Evolutionary conservation across 345 rosid genomes (phyloP).

Genomic region (Capsella bursapastoris): DNA sequence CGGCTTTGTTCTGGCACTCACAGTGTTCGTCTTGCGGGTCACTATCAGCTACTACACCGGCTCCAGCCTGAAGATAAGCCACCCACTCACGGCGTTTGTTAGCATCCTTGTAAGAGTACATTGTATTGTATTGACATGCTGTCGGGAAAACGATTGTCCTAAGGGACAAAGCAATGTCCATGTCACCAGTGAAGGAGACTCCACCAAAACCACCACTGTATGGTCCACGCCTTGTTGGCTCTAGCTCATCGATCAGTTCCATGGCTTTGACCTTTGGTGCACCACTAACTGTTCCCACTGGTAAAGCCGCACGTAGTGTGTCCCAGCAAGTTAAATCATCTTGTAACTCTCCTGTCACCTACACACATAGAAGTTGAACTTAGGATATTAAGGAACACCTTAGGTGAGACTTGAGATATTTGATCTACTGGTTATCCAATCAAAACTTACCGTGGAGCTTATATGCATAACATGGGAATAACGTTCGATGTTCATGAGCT

Average conservation of each 20-base stretch:
- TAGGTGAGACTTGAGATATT: too few species aligned
- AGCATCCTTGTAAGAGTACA: slow-evolving; percentile 63
- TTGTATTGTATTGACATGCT: slow-evolving; percentile 62
- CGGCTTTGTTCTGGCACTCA: slow-evolving; percentile 83
- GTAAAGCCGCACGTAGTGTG: slow-evolving; percentile 73
- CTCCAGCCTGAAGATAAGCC: slow-evolving; percentile 86
- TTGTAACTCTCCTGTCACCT: slow-evolving; percentile 85
- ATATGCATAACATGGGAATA: slow-evolving; percentile 97
- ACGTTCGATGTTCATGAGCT: slow-evolving; percentile 85
- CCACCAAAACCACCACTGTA: slow-evolving; percentile 93
- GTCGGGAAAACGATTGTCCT: slow-evolving; percentile 87
- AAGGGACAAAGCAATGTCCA: slow-evolving; percentile 86
- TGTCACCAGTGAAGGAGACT: slow-evolving; percentile 74
- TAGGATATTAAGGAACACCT: slow-evolving; percentile 10
- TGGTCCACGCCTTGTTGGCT: slow-evolving; percentile 82
- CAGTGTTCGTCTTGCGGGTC: slow-evolving; percentile 70
- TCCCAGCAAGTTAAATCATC: slow-evolving; percentile 84
- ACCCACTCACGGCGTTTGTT: slow-evolving; percentile 71
- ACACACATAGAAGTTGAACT: slow-evolving; percentile 21
- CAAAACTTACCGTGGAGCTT: slow-evolving; percentile 73
- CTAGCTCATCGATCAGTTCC: slow-evolving; percentile 81
- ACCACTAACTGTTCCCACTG: slow-evolving; percentile 92
- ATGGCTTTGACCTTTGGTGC: slow-evolving; percentile 97
- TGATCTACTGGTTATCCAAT: too few species aligned
- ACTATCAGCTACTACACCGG: slow-evolving; percentile 86